Evolutionary conservation across 164 flowering plant species (phyloP).

Genomic region (grape (Vitis vinifera)): ASM3070453v1 NC_081811.1:24279001-24279500

Average conservation of each 20-base stretch:
- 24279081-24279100: too few species aligned
- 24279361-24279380: constrained; percentile 16
- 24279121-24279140: background rate
- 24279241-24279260: too few species aligned
- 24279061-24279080: background rate
- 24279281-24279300: background rate
- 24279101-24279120: background rate
- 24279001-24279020: constrained; percentile 6
- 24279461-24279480: constrained; percentile 25
- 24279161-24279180: background rate
- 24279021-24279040: constrained; percentile 24
- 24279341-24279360: background rate
- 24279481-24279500: constrained; percentile 35
- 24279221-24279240: too few species aligned
- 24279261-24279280: background rate
- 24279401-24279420: constrained; percentile 1
- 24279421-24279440: constrained; percentile 15
- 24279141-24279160: constrained; percentile 4
- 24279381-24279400: constrained; percentile 10
- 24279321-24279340: constrained; percentile 6
- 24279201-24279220: background rate
- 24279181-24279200: background rate
- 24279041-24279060: constrained; percentile 18
- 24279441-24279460: background rate
- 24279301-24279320: background rate